A percentile compares a stretch with the other conserved stretches of the same genome.
Conservation (phyloP, 208 protist species). For the Trichomonas gallinae region DNA sequence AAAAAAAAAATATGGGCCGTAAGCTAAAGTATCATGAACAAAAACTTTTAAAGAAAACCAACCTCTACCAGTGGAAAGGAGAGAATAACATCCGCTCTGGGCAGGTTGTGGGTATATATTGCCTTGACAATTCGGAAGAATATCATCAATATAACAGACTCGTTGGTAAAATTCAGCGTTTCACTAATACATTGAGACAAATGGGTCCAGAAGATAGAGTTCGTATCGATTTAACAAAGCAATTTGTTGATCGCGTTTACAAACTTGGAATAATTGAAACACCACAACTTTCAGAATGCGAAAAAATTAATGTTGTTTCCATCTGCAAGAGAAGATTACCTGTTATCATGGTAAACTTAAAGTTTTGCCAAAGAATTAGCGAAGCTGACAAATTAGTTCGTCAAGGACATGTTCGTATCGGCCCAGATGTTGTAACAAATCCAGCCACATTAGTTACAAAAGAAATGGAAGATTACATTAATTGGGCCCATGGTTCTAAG, state of each 20-base stretch:
- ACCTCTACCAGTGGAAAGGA: slow-evolving; percentile 5
- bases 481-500: slow-evolving; percentile 4
- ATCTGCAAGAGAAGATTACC: neutral
- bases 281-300: neutral
- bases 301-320: neutral
- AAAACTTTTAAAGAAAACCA: slow-evolving; percentile 23
- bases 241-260: neutral
- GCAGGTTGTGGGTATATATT: neutral
- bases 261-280: neutral
- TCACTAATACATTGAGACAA: neutral
- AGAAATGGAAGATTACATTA: slow-evolving; percentile 19
- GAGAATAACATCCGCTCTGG: neutral
- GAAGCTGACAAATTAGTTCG: slow-evolving; percentile 19
- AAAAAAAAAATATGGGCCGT: neutral
- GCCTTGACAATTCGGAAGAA: neutral
- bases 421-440: slow-evolving; percentile 14
- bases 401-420: neutral
- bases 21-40: slow-evolving; percentile 24
- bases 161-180: slow-evolving; percentile 9
- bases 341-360: neutral
- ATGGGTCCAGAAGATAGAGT: neutral
- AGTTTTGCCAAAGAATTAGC: neutral
- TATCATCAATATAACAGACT: slow-evolving; percentile 20
- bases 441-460: neutral
- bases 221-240: neutral